Percentiles rank a stretch among this genome's conserved stretches.
These are phyloP conservation scores for Daphne laureola DNA, from an alignment of 441 rosid species.

Conservation along the genomic window DNA sequence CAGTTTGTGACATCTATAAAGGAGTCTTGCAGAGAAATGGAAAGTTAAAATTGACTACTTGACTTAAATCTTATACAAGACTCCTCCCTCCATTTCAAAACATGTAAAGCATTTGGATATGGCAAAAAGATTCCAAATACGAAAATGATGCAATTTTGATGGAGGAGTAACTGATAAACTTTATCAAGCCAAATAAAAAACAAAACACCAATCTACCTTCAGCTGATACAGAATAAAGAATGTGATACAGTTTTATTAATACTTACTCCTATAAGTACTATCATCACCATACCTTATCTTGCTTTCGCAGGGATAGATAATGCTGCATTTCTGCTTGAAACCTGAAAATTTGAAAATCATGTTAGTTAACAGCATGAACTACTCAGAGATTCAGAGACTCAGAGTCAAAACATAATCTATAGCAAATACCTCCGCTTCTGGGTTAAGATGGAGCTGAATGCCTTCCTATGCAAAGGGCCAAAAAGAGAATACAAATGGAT, in stretches of 20 bases:
- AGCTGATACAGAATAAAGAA: neutral
- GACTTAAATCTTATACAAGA: too few species aligned
- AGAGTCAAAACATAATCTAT: slow-evolving; percentile 14
- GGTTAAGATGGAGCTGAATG: slow-evolving; percentile 56
- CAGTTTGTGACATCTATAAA: too few species aligned
- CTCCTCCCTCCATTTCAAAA: too few species aligned
- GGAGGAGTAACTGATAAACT: neutral
- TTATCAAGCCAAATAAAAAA: slow-evolving; percentile 2
- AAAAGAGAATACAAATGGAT: slow-evolving; percentile 67
- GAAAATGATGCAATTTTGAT: too few species aligned
- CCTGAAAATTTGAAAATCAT: slow-evolving; percentile 38
- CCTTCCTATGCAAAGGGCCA: slow-evolving; percentile 66
- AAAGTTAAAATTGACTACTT: too few species aligned
- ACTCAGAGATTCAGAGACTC: slow-evolving; percentile 13
- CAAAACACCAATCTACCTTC: slow-evolving; percentile 6
- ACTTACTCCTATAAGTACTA: slow-evolving; percentile 2
- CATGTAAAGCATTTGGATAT: too few species aligned
- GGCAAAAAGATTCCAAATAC: too few species aligned
- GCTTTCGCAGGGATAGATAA: slow-evolving; percentile 53
- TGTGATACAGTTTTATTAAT: neutral
- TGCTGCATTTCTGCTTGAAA: slow-evolving; percentile 65
- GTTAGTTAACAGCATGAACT: slow-evolving; percentile 14
- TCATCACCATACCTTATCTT: slow-evolving; percentile 53
- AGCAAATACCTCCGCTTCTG: slow-evolving; percentile 65
- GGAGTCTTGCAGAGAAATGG: too few species aligned